phyloP scores from a whole-genome alignment of 768 basidiomycete species.

The Tubosaeta sp. region DNA sequence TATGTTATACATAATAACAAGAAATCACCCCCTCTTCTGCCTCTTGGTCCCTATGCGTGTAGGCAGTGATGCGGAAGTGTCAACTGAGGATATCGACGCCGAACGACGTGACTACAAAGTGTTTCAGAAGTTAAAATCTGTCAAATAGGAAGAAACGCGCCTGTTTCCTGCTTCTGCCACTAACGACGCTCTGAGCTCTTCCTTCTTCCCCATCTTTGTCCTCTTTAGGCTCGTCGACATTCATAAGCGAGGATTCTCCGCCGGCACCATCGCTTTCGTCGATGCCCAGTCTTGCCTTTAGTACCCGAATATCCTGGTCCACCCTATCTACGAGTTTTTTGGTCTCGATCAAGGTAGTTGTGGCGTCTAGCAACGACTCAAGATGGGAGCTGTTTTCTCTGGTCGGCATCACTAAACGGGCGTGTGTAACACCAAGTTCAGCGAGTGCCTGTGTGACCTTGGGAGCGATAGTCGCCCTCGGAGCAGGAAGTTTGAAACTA shows the following conservation, averaged over 20 bases:
- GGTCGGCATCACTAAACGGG: constrained; percentile 92
- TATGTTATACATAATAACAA: constrained; percentile 1
- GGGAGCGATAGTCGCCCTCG: constrained; percentile 68
- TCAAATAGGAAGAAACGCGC: constrained; percentile 23
- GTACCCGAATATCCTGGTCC: constrained; percentile 77
- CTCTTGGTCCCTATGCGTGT: constrained; percentile 53
- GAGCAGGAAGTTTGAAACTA: constrained; percentile 77
- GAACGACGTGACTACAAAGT: constrained; percentile 52
- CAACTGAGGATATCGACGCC: constrained; percentile 71
- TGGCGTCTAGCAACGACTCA: constrained; percentile 69
- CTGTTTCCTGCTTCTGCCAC: constrained; percentile 56
- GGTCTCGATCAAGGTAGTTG: constrained; percentile 74
- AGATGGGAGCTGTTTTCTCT: constrained; percentile 70
- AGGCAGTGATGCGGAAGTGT: constrained; percentile 52
- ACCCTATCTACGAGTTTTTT: constrained; percentile 84
- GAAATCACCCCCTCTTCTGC: constrained; percentile 47
- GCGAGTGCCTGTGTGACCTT: constrained; percentile 73
- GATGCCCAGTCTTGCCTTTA: constrained; percentile 58
- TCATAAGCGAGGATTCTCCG: constrained; percentile 43
- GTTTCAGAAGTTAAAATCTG: not conserved
- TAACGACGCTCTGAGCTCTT: constrained; percentile 63
- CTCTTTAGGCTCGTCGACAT: constrained; percentile 44
- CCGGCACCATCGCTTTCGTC: constrained; percentile 42
- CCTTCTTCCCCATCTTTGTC: constrained; percentile 38
- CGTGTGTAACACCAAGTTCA: constrained; percentile 71